Percentiles rank a stretch among this genome's conserved stretches.
Evolutionary conservation across 495 filamentous ascomycete genomes (phyloP).

Genomic region (Neurospora hispaniola): DNA sequence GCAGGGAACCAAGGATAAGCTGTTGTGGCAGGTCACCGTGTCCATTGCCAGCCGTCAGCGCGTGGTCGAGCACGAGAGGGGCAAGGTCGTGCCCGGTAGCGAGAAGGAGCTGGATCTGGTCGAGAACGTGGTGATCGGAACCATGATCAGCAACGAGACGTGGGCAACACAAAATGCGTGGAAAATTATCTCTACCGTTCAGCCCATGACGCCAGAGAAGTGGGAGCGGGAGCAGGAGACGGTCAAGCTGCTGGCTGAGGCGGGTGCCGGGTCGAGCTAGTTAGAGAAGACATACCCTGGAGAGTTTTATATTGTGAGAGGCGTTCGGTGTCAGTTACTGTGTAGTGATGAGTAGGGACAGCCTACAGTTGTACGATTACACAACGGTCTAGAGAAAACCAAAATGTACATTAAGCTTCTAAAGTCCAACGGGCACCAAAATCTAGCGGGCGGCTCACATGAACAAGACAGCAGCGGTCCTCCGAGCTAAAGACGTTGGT

Average conservation of each 20-base stretch:
- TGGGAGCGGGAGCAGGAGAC: conserved; percentile 20
- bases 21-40: conserved; percentile 61
- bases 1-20: conserved; percentile 22
- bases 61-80: conserved; percentile 31
- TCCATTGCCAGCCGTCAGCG: conserved; percentile 59
- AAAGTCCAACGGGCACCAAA: background rate
- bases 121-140: conserved; percentile 76
- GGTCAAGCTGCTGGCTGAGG: conserved; percentile 1
- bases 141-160: conserved; percentile 33
- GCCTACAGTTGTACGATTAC: background rate
- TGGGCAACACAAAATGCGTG: conserved; percentile 49
- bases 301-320: background rate
- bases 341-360: background rate
- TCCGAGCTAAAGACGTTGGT: background rate
- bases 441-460: background rate
- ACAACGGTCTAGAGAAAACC: background rate
- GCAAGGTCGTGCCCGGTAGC: conserved; percentile 31
- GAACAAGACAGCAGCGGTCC: background rate
- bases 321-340: background rate
- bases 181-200: conserved; percentile 64
- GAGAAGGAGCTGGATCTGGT: conserved; percentile 50
- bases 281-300: background rate
- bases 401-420: background rate
- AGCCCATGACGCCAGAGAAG: conserved; percentile 46
- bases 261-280: background rate